Evolutionary conservation across 139 green algal species (phyloP).

Genomic region (Chlamydomonas schloesseri): DNA sequence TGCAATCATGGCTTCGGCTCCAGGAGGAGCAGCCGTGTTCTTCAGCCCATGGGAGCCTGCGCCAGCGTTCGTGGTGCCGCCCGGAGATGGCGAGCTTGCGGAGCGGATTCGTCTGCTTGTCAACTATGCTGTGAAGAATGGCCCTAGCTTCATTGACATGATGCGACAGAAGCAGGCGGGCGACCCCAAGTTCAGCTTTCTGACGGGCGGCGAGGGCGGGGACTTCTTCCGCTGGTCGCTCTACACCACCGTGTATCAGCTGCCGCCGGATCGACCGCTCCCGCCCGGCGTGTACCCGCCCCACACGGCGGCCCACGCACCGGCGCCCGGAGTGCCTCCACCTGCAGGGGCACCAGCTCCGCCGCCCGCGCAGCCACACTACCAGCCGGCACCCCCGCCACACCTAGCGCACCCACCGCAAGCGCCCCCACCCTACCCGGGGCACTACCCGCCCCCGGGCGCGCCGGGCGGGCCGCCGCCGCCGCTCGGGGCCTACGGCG

Average conservation of each 20-base stretch:
- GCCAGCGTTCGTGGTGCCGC: conserved; percentile 33
- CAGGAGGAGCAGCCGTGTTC: neutral
- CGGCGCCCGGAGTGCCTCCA: neutral
- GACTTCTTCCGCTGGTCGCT: conserved; percentile 64
- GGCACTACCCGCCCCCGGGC: neutral
- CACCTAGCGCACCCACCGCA: neutral
- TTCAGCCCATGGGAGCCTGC: conserved; percentile 52
- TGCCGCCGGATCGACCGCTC: neutral
- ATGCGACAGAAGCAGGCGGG: conserved; percentile 63
- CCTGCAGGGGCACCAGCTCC: neutral
- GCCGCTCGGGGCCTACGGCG: neutral
- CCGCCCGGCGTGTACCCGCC: neutral
- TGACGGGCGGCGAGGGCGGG: conserved; percentile 45
- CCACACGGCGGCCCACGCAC: neutral
- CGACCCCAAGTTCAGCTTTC: conserved; percentile 68
- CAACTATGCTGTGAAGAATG: conserved; percentile 53
- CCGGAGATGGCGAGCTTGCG: conserved; percentile 30
- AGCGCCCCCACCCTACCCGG: neutral
- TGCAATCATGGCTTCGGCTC: too few relatives aligned
- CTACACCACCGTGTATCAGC: conserved; percentile 37
- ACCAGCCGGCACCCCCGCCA: neutral
- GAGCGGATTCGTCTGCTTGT: conserved; percentile 56
- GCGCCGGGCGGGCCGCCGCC: neutral
- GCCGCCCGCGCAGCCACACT: neutral
- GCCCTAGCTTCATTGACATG: conserved; percentile 63